Evolutionary conservation across 306 rosid genomes (phyloP).

Genomic region (Quillaja saponaria): DNA sequence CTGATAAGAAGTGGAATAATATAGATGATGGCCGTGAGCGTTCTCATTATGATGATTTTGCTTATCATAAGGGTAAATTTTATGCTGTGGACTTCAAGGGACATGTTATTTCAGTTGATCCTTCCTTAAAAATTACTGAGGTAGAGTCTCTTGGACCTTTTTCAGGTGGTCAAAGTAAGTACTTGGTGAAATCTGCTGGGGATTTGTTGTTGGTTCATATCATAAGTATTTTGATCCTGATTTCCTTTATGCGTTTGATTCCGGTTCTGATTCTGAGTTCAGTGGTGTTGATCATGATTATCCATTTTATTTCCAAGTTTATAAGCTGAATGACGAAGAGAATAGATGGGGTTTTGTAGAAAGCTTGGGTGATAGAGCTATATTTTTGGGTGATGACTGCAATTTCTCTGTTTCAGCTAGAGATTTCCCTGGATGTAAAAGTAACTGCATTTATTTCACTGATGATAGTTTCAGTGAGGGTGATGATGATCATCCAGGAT

Average conservation of each 20-base stretch:
- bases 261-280: not conserved
- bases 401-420: not conserved
- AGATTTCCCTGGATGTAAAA: conserved; percentile 9
- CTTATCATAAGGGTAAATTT: too few species aligned
- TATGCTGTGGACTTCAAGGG: too few species aligned
- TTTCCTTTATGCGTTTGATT: not conserved
- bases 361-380: not conserved
- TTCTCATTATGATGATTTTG: too few species aligned
- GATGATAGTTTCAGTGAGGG: too few species aligned
- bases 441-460: conserved; percentile 1
- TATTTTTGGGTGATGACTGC: conserved; percentile 5
- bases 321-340: not conserved
- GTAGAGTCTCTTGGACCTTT: not conserved
- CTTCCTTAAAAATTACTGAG: too few species aligned
- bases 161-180: not conserved
- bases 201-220: conserved; percentile 5
- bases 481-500: not conserved
- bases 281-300: not conserved
- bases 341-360: not conserved
- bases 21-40: too few species aligned
- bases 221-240: too few species aligned
- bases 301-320: conserved; percentile 2
- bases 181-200: not conserved
- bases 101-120: too few species aligned
- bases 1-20: too few species aligned